Conservation (phyloP, 192 early-diverging fungal species). For the Linnemannia exigua region DNA sequence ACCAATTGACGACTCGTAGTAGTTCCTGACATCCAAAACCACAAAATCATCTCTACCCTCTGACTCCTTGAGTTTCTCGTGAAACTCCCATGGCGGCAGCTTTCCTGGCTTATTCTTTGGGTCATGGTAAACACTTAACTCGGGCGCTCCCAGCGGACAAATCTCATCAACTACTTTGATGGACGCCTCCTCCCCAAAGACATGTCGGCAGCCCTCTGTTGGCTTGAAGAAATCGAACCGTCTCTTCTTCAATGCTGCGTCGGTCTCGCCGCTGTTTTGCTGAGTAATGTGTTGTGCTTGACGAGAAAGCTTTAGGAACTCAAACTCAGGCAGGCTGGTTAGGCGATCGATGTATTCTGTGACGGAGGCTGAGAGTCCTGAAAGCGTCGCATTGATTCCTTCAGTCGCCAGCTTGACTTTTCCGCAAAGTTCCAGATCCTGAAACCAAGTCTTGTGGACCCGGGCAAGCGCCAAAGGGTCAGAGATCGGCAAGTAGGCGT, state of each 20-base stretch:
- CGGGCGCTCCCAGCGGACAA: conserved; percentile 69
- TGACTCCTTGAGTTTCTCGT: conserved; percentile 56
- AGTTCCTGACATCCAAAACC: conserved; percentile 75
- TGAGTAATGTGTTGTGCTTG: background rate
- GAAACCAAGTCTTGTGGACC: conserved; percentile 53
- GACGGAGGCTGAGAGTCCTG: conserved; percentile 60
- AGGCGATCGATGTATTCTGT: conserved; percentile 64
- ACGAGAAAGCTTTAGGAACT: conserved; percentile 13
- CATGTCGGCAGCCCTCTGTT: conserved; percentile 71
- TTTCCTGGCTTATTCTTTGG: conserved; percentile 53
- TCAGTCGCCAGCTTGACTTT: conserved; percentile 69
- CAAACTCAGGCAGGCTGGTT: conserved; percentile 22
- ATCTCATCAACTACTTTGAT: conserved; percentile 76
- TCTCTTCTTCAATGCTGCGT: conserved; percentile 7
- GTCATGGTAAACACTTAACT: conserved; percentile 53
- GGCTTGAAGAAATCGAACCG: conserved; percentile 74
- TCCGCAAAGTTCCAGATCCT: conserved; percentile 53
- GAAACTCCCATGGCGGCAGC: conserved; percentile 66
- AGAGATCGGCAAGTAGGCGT: conserved; percentile 53
- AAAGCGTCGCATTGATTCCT: conserved; percentile 77
- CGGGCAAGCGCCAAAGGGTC: conserved; percentile 57
- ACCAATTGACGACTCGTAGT: conserved; percentile 77
- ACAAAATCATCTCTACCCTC: conserved; percentile 55
- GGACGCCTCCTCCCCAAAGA: conserved; percentile 66
- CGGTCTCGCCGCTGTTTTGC: background rate